Base-by-base conservation (phyloP, 1,139 yeast genomes). In the Diutina pseudorugosa region DNA sequence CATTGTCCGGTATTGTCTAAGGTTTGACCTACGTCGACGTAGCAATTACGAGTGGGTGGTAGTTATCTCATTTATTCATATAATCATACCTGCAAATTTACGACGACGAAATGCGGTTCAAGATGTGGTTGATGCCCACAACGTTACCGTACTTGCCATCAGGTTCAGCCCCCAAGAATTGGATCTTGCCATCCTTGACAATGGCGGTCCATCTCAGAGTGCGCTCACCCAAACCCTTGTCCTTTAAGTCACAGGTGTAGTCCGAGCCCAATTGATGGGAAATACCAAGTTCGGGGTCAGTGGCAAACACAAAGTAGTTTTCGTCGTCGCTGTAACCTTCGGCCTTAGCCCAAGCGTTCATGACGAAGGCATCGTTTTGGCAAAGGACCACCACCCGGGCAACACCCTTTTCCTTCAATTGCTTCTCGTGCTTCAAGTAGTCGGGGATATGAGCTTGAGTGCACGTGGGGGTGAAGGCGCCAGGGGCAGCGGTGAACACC, bases 241-340 rank as follows among this genome's bases (percentile, higher is more conserved):
- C 41, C 12, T 12, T 25, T 14, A 45, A 27, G 40, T 45, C 40
- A 11, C n/a, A 4, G 23, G 40, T 16, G 40, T 45, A 45, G n/a
- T 14, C n/a, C n/a, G 19, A 14, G 11, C 49, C 49, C 49, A 45
- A 45, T 27, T 27, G 27, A 27, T 4, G 3, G 8, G 49, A 45
- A 27, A 45, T 45, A 3, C n/a, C 49, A 11, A 27, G 36, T 16
- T 45, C 27, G n/a, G 49, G 49, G 25, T 45, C 51, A 12, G 84
- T 73, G 52, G 49, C 49, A 18, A 45, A 45, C 5, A 25, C 41
- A 18, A 45, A 45, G 40, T 25, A 45, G 49, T 45, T 45, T 16
- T 25, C 40, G n/a, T 45, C 49, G 18, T n/a, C 49, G 18, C 27
- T 16, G 40, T 45, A 45, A 12, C 49, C 49, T 27, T 27, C 40